Evolutionary conservation across 2,329 filamentous ascomycete species (phyloP).

Genomic region (Byssoonygena ceratinophila): DNA sequence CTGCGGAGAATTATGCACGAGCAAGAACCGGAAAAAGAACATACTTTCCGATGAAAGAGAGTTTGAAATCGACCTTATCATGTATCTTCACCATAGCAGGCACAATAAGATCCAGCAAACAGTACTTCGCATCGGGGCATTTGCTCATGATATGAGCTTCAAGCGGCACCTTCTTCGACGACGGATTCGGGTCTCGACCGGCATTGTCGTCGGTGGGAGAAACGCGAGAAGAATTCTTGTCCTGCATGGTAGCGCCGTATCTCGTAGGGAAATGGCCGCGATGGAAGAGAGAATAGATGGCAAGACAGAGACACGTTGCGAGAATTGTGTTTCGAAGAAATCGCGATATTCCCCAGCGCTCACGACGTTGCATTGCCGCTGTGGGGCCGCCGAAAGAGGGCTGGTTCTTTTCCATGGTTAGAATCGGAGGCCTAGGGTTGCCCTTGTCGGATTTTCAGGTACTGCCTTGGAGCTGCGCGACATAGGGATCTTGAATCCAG

Average conservation of each 20-base stretch:
- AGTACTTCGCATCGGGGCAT: conserved; percentile 83
- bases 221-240: background rate
- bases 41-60: conserved; percentile 80
- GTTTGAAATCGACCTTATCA: conserved; percentile 78
- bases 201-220: conserved; percentile 2
- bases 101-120: conserved; percentile 67
- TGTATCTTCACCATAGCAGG: conserved; percentile 74
- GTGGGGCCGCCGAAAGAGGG: conserved; percentile 2
- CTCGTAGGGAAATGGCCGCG: conserved; percentile 5
- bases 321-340: conserved; percentile 15
- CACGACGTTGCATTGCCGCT: conserved; percentile 10
- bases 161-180: conserved; percentile 50
- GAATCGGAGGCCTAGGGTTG: conserved; percentile 1
- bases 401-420: conserved; percentile 10
- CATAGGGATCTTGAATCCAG: background rate
- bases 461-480: background rate
- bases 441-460: background rate
- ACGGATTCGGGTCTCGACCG: background rate
- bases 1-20: background rate
- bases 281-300: conserved; percentile 11
- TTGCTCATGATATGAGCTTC: conserved; percentile 97
- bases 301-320: conserved; percentile 15
- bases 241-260: conserved; percentile 6
- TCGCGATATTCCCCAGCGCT: conserved; percentile 5
- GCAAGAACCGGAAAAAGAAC: conserved; percentile 19